Conservation (phyloP, 2,329 filamentous ascomycete genomes). For the Aciculosporium take region DNA sequence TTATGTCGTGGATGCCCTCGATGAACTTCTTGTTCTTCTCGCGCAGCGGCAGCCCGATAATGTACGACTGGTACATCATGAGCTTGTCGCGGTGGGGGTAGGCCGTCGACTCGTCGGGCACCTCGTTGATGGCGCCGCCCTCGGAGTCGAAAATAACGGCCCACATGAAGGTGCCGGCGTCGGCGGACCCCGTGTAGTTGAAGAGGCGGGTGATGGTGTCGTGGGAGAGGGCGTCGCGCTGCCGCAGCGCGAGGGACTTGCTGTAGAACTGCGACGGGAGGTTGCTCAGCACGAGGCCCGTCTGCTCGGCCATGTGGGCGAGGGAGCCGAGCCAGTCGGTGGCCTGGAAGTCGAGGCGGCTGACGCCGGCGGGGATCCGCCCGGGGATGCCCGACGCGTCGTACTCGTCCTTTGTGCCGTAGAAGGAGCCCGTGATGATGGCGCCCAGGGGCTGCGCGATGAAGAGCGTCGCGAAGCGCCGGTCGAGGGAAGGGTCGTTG, state of each 20-base stretch:
- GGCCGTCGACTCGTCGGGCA: constrained; percentile 39
- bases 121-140: constrained; percentile 45
- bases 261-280: constrained; percentile 38
- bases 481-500: constrained; percentile 38
- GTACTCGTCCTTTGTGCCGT: constrained; percentile 43
- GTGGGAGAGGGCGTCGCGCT: constrained; percentile 31
- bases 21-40: constrained; percentile 36
- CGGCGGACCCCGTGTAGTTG: constrained; percentile 32
- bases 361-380: constrained; percentile 28
- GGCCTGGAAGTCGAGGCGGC: constrained; percentile 29
- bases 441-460: constrained; percentile 38
- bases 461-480: constrained; percentile 44
- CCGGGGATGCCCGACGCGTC: constrained; percentile 32
- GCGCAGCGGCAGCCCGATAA: constrained; percentile 33
- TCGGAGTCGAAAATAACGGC: constrained; percentile 48
- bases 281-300: constrained; percentile 31
- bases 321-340: constrained; percentile 50
- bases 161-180: constrained; percentile 41
- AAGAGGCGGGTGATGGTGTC: constrained; percentile 35
- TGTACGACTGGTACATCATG: constrained; percentile 50
- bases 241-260: constrained; percentile 41
- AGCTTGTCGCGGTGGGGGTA: constrained; percentile 51
- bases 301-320: constrained; percentile 34
- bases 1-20: constrained; percentile 32
- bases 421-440: constrained; percentile 46